These are phyloP conservation scores for Protea cynaroides DNA, from an alignment of 164 flowering plant species.

Conservation along the genomic window DNA sequence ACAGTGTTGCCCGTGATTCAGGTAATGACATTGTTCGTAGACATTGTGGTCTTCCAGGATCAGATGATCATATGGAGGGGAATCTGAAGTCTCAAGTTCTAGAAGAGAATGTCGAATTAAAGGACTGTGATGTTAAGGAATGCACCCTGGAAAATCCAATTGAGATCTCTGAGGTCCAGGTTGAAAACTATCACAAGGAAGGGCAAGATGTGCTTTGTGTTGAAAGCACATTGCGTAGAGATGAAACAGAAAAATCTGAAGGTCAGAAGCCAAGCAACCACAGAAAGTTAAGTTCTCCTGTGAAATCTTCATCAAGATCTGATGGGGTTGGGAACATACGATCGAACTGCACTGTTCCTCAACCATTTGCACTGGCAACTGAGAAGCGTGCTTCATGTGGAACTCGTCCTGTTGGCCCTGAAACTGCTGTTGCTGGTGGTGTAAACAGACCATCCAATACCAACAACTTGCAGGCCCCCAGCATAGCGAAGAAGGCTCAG, in stretches of 20 bases:
- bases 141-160: conserved; percentile 38
- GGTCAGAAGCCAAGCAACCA: conserved; percentile 21
- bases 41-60: conserved; percentile 10
- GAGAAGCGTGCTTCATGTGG: conserved; percentile 70
- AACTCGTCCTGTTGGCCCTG: conserved; percentile 36
- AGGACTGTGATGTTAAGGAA: conserved; percentile 64
- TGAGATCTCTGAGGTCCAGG: conserved; percentile 16
- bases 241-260: conserved; percentile 23
- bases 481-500: conserved; percentile 30
- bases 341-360: conserved; percentile 49
- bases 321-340: conserved; percentile 30
- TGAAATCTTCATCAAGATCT: conserved; percentile 29
- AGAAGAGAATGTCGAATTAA: conserved; percentile 32
- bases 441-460: conserved; percentile 22
- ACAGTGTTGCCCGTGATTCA: conserved; percentile 20
- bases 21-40: conserved; percentile 9
- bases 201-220: conserved; percentile 28
- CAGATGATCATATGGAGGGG: conserved; percentile 21
- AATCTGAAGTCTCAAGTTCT: conserved; percentile 23
- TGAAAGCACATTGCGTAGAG: conserved; percentile 27
- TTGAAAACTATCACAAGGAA: conserved; percentile 24
- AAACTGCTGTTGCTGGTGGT: conserved; percentile 22
- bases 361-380: conserved; percentile 81
- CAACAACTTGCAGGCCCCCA: conserved; percentile 22
- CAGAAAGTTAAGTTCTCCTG: conserved; percentile 24